phyloP scores from a whole-genome alignment of 257 asterid genomes.

The Nicotiana tomentosiformis region DNA sequence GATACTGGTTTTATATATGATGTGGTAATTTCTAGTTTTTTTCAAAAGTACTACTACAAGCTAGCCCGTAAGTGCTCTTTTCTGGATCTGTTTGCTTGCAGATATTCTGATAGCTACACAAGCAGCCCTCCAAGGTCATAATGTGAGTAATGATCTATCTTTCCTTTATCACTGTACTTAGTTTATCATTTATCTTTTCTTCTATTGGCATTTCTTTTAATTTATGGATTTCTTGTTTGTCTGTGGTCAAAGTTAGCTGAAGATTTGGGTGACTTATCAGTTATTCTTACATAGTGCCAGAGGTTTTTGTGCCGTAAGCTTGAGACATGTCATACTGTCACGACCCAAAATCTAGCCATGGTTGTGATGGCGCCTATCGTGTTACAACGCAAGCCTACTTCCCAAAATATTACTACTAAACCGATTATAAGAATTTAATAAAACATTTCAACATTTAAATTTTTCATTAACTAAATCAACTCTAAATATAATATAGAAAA shows the following conservation, averaged over 20 bases:
- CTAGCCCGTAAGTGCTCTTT: not conserved
- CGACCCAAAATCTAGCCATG: no score
- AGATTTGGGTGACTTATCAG: not conserved
- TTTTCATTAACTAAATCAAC: no score
- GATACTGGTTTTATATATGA: not conserved
- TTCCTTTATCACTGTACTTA: not conserved
- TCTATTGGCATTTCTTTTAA: not conserved
- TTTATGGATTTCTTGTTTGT: not conserved
- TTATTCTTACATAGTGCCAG: not conserved
- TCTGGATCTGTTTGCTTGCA: conserved; percentile 29
- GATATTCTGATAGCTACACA: conserved; percentile 73
- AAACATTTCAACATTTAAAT: no score
- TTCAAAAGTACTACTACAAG: not conserved
- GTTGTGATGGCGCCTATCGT: no score
- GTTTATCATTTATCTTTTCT: not conserved
- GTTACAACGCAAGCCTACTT: no score
- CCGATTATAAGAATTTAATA: no score
- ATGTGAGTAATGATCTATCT: conserved; percentile 45
- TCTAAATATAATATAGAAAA: no score
- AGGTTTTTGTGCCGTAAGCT: not conserved
- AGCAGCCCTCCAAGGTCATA: conserved; percentile 64
- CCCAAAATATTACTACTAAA: no score
- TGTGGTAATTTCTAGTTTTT: conserved; percentile 1
- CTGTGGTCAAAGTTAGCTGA: not conserved
- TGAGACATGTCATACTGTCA: not conserved